Base-by-base conservation (phyloP, 2,329 filamentous ascomycete genomes). In the Akanthomyces muscarius region DNA sequence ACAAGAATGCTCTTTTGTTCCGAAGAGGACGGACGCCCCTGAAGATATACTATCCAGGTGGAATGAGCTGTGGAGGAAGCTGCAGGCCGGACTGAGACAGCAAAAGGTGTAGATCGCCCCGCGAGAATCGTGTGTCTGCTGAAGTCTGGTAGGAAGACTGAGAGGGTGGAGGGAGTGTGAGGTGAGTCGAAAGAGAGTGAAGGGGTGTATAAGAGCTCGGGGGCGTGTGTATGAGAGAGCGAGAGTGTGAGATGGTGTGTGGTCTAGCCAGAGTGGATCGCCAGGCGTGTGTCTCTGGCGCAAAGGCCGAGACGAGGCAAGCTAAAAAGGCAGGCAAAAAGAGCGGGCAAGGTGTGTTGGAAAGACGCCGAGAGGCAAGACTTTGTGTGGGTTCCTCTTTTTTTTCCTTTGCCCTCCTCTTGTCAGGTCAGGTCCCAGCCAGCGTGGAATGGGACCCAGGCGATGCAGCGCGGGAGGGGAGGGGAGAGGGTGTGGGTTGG, bases 21-120 rank as follows among this genome's bases (percentile, higher is more conserved):
- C 64, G 68, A 30, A 68, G 66, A 70, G 66, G 74, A 74, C 69
- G 74, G 73, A 73, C 69, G 68, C 69, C 70, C 68, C 69, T 73
- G 70, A 77, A 78, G 74, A 77, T 78, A 78, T 78, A 78, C 68
- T 68, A 68, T 68, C 65, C 69, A 72, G 68, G 67, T 71, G 74
- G 74, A 77, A 76, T 77, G 75, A 68, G 68, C 65, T 65, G 68
- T 66, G 65, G 71, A 71, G 69, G 69, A 71, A 66, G 65, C 70
- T 69, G 68, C 69, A 68, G 71, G 66, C 63, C 66, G 62, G 63
- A 62, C 66, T 75, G 67, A 77, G 75, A 76, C 75, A 77, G 33
- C 63, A 50, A 65, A 66, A 71, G 65, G 66, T 70, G 71, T 67
- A 72, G 71, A 75, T 76, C 72, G 71, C 33, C 58, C 68, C 70